Evolutionary conservation across 2,329 filamentous ascomycete species (phyloP).

Genomic region (Fusarium sp.): DNA sequence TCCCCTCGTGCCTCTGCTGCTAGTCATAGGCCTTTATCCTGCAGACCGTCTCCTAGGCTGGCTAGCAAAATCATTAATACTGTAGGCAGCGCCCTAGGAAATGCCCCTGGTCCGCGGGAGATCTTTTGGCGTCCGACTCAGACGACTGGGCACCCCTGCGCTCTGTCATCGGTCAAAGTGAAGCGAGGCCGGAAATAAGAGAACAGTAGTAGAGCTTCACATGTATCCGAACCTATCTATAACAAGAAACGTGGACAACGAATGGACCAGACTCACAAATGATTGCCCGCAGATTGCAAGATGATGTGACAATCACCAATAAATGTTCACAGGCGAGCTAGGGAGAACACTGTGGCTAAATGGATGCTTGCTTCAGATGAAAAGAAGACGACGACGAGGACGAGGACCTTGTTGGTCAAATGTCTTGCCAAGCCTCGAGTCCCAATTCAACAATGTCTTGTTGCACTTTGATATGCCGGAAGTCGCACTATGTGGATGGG

Average conservation of each 20-base stretch:
- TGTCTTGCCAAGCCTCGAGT: not conserved
- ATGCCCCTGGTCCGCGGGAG: conserved; percentile 12
- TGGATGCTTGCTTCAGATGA: not conserved
- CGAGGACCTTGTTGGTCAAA: conserved; percentile 36
- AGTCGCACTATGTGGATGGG: conserved; percentile 2
- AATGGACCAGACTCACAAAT: conserved; percentile 9
- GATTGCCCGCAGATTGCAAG: not conserved
- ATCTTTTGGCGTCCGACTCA: conserved; percentile 9
- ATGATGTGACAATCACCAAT: not conserved
- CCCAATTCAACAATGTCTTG: conserved; percentile 11
- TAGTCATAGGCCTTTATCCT: not conserved
- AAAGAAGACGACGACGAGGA: conserved; percentile 20
- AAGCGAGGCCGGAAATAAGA: conserved; percentile 11
- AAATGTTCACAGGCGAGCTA: not conserved
- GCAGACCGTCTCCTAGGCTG: not conserved
- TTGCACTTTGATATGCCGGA: conserved; percentile 9
- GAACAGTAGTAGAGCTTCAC: not conserved
- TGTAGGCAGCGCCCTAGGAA: not conserved
- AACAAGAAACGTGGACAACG: not conserved
- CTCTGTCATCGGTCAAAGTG: conserved; percentile 2
- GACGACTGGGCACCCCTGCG: conserved; percentile 10
- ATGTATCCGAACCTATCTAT: not conserved
- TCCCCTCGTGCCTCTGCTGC: not conserved
- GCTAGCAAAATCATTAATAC: not conserved
- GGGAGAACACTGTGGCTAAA: not conserved